phyloP scores from a whole-genome alignment of 1,284 basidiomycete genomes.

The Volvariella volvacea region DNA sequence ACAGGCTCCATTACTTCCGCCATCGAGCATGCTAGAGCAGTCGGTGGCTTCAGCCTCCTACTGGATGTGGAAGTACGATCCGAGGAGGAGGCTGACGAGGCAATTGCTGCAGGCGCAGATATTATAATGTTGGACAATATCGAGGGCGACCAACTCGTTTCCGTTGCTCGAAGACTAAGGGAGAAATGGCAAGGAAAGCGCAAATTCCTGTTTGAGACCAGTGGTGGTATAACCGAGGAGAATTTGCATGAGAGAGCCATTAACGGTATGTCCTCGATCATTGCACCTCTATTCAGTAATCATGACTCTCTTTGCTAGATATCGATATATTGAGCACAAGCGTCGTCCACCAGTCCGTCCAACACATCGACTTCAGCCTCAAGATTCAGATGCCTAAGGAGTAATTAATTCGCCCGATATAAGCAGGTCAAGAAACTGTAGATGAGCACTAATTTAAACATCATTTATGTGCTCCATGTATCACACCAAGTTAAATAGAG shows the following conservation, averaged over 20 bases:
- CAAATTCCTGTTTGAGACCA: constrained; percentile 86
- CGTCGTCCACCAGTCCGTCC: constrained; percentile 86
- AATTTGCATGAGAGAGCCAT: constrained; percentile 74
- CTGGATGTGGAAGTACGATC: constrained; percentile 94
- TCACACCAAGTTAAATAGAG: constrained; percentile 47
- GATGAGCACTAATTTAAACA: background rate
- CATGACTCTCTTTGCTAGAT: constrained; percentile 40
- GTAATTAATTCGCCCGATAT: constrained; percentile 4
- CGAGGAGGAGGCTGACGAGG: constrained; percentile 89
- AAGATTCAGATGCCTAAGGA: constrained; percentile 74
- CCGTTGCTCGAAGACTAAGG: constrained; percentile 65
- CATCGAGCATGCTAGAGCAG: constrained; percentile 77
- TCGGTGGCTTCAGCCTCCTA: constrained; percentile 88
- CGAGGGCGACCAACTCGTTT: constrained; percentile 66
- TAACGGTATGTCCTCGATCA: constrained; percentile 44
- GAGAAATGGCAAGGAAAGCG: constrained; percentile 72
- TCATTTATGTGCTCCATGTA: constrained; percentile 9
- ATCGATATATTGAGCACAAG: constrained; percentile 94
- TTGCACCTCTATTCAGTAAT: background rate
- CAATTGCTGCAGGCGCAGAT: constrained; percentile 94
- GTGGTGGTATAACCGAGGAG: constrained; percentile 85
- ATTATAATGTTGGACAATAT: constrained; percentile 99
- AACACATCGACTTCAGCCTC: constrained; percentile 89
- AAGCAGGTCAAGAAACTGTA: background rate
- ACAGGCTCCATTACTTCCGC: constrained; percentile 87